These are phyloP conservation scores for Chytriomyces hyalinus DNA, from an alignment of 192 early-diverging fungal genomes.

Conservation along the genomic window DNA sequence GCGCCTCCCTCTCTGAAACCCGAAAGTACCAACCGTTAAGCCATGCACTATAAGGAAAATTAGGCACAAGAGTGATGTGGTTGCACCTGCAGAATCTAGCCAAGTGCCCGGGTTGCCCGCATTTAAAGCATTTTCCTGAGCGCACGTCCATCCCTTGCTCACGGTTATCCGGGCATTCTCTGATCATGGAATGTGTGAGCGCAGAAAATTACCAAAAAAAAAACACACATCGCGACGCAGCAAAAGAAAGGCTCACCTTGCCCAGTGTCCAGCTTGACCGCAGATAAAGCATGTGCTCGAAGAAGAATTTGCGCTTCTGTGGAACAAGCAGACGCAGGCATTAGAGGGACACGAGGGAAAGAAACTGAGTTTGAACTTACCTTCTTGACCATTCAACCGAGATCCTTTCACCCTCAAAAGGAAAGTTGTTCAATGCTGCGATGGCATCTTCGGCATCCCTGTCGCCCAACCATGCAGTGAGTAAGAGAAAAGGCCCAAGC, in stretches of 20 bases:
- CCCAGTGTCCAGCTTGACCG: conserved; percentile 58
- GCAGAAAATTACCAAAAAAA: too few species aligned
- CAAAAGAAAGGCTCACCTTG: neutral
- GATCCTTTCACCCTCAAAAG: conserved; percentile 51
- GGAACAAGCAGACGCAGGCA: neutral
- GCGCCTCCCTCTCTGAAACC: conserved; percentile 16
- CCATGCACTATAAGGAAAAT: too few species aligned
- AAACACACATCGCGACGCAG: too few species aligned
- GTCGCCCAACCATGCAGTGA: too few species aligned
- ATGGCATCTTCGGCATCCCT: conserved; percentile 56
- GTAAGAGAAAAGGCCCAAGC: too few species aligned
- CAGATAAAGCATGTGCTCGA: conserved; percentile 56
- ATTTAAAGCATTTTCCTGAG: conserved; percentile 62
- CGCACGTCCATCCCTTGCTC: conserved; percentile 58
- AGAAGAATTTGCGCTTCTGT: neutral
- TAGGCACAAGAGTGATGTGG: too few species aligned
- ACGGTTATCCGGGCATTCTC: conserved; percentile 56
- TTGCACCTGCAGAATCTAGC: conserved; percentile 57
- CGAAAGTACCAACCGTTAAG: too few species aligned
- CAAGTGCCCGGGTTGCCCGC: conserved; percentile 58
- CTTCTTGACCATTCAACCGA: conserved; percentile 50
- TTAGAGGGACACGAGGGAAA: too few species aligned
- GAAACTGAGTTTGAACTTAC: too few species aligned
- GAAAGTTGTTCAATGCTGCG: conserved; percentile 49
- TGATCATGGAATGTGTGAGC: neutral